phyloP scores from a whole-genome alignment of 139 green algal species.

The Chlorella vulgaris region DNA sequence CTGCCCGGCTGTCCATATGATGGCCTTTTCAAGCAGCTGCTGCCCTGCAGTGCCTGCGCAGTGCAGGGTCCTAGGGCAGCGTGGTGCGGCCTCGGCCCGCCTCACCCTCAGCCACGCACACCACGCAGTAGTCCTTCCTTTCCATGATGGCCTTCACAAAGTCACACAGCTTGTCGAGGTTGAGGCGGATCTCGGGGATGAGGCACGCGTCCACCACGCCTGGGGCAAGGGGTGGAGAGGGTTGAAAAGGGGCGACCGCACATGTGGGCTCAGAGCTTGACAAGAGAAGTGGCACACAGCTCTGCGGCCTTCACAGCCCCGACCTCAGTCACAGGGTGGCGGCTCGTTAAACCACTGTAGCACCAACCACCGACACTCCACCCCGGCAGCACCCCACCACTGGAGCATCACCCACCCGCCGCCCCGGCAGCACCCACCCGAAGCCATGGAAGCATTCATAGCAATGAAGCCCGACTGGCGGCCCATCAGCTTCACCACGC shows the following conservation, averaged over 20 bases:
- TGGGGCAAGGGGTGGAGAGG: constrained; percentile 7
- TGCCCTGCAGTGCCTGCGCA: too few relatives aligned
- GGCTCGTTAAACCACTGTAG: too few relatives aligned
- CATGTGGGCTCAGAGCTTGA: too few relatives aligned
- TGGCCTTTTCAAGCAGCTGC: too few relatives aligned
- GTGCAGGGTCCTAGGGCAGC: too few relatives aligned
- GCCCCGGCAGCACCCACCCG: constrained; percentile 13
- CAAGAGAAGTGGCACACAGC: too few relatives aligned
- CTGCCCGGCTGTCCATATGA: too few relatives aligned
- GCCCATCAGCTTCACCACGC: constrained; percentile 99
- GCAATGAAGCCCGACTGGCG: constrained; percentile 96
- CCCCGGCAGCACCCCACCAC: too few relatives aligned
- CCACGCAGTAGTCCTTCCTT: constrained; percentile 80
- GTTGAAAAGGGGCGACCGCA: neutral
- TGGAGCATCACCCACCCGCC: neutral
- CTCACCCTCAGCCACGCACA: constrained; percentile 89
- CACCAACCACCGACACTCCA: too few relatives aligned
- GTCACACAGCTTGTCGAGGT: constrained; percentile 71
- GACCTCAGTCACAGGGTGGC: too few relatives aligned
- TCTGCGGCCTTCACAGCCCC: too few relatives aligned
- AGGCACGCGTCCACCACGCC: constrained; percentile 94
- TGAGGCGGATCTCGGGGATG: constrained; percentile 94
- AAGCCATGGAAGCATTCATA: constrained; percentile 93
- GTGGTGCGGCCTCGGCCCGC: too few relatives aligned
- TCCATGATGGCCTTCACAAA: constrained; percentile 70